phyloP scores from a whole-genome alignment of 2,329 filamentous ascomycete genomes.

The Calonectria leucothoes region DNA sequence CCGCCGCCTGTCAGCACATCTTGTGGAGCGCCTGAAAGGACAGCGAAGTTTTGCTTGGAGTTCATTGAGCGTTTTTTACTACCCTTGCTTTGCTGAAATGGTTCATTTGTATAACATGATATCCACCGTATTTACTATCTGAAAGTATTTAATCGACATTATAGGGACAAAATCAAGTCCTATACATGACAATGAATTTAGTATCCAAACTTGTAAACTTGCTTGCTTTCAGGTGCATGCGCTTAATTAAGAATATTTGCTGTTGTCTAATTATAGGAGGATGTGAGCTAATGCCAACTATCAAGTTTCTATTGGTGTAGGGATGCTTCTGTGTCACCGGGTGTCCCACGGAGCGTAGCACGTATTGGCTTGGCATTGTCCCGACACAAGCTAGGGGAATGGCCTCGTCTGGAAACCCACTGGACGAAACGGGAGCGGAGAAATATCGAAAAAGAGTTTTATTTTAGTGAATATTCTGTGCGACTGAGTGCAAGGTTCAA shows the following conservation, averaged over 20 bases:
- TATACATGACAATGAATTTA: not conserved
- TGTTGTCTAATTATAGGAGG: not conserved
- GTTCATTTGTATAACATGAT: conserved; percentile 29
- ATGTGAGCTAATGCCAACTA: not conserved
- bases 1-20: not conserved
- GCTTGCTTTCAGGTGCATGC: not conserved
- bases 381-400: not conserved
- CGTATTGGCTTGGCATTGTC: not conserved
- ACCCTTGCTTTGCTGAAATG: conserved; percentile 8
- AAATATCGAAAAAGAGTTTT: not conserved
- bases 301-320: not conserved
- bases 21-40: not conserved
- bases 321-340: not conserved
- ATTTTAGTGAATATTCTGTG: not conserved
- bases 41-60: conserved; percentile 9
- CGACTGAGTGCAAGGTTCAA: not conserved
- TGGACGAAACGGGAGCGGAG: not conserved
- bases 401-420: not conserved
- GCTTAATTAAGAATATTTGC: not conserved
- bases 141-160: conserved; percentile 10
- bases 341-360: not conserved
- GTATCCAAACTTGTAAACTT: not conserved
- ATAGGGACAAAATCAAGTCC: not conserved
- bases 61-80: conserved; percentile 20
- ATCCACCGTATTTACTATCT: conserved; percentile 9